Base-by-base conservation (phyloP, 2,329 filamentous ascomycete species). In the Ophiostoma sp. region DNA sequence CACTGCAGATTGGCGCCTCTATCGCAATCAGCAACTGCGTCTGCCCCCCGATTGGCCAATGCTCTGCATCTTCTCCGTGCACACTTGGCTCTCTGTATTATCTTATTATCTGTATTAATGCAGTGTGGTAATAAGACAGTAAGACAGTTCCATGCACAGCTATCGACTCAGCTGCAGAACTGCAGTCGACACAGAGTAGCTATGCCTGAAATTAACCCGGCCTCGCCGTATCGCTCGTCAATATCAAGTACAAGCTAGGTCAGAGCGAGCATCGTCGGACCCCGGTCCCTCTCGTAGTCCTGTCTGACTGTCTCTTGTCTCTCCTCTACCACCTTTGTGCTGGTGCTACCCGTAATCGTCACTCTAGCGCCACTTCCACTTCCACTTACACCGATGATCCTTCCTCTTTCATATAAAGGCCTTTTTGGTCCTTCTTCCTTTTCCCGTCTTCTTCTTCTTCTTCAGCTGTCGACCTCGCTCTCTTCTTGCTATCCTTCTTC, bases 341-440 rank as follows among this genome's bases (percentile, higher is more conserved):
- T 62, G 17, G 57, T 62, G 33, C 60, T 65, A 36, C 60, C 35
- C 27, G 57, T 27, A 54, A 33, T 33, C 57, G 57, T 62, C 57
- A 62, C 57, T 17, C 27, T 33, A 33, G 57, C 27, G 39, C 39
- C 27, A 1, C 27, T 31, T 23, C 52, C 52, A 31, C 15, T 39
- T 54, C 52, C 8, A 65, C 60, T 65, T 65, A 65, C 17, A 65
- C 60, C 33, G 60, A 65, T 36, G 60, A 65, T 65, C 60, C 33
- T 33, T 62, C 57, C 31, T 65, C 33, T 39, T 65, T 65, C 20
- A 67, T 67, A 67, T 67, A 67, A 67, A 67, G 39, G n/a, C 65
- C 36, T 31, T 27, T 67, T 39, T 65, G 60, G 17, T 35, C 15
- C 33, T 35, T 6, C 13, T 33, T 35, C 13, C 33, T 33, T 33